Percentiles rank a stretch among this genome's conserved stretches.
Evolutionary conservation across 495 filamentous ascomycete species (phyloP).

Genomic region (Neurospora sp.): DNA sequence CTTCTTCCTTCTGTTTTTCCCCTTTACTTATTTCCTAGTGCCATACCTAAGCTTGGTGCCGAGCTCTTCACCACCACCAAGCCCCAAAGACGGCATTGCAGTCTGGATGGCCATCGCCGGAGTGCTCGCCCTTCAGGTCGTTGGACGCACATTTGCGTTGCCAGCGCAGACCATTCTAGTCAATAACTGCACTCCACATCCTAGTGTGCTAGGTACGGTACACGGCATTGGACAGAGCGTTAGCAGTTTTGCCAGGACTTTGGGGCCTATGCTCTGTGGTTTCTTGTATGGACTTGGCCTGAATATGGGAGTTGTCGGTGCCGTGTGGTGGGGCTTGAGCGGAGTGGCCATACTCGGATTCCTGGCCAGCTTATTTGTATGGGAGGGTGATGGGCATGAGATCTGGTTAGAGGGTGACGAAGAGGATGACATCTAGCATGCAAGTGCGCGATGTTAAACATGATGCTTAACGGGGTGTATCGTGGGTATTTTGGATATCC

Average conservation of each 20-base stretch:
- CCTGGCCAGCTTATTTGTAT: conserved; percentile 54
- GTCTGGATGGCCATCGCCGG: conserved; percentile 61
- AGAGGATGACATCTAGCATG: conserved; percentile 26
- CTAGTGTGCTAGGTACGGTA: conserved; percentile 67
- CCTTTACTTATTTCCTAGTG: conserved; percentile 58
- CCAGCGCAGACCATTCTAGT: conserved; percentile 69
- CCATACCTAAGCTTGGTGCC: conserved; percentile 67
- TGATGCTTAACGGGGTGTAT: not conserved
- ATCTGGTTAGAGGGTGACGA: conserved; percentile 58
- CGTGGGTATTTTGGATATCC: not conserved
- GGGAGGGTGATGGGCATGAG: conserved; percentile 66
- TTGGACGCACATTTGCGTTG: conserved; percentile 72
- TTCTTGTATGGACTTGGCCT: conserved; percentile 63
- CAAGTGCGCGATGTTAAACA: not conserved
- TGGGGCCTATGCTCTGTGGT: conserved; percentile 65
- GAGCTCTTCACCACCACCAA: conserved; percentile 46
- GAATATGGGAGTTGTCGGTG: conserved; percentile 57
- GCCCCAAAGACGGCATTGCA: conserved; percentile 50
- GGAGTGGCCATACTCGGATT: conserved; percentile 51
- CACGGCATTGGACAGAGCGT: conserved; percentile 75
- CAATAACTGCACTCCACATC: conserved; percentile 77
- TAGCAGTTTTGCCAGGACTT: conserved; percentile 56
- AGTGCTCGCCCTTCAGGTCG: conserved; percentile 62
- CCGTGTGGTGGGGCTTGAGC: conserved; percentile 68
- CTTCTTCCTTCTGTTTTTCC: conserved; percentile 60